A percentile compares a stretch with the other conserved stretches of the same genome.
phyloP scores from a whole-genome alignment of 139 green algal species.

The Chlorella sp. region DNA sequence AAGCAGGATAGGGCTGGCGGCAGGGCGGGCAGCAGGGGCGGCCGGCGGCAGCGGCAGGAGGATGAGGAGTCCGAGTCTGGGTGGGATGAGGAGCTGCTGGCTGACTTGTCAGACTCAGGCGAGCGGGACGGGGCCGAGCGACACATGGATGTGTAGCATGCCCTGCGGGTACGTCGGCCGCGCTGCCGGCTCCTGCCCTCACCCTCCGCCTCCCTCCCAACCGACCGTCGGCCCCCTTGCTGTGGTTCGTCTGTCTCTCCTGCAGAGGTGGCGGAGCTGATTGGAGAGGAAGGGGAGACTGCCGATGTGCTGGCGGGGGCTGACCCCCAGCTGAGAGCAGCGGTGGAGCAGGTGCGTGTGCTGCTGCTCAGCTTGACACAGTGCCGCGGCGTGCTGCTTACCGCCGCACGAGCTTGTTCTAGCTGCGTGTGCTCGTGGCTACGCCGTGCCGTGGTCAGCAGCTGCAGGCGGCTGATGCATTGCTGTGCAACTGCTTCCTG shows the following conservation, averaged over 20 bases:
- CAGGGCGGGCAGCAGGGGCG: not conserved
- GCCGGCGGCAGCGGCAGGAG: not conserved
- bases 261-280: slow-evolving; percentile 66
- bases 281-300: slow-evolving; percentile 39
- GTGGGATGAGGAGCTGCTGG: slow-evolving; percentile 4
- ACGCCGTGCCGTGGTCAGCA: no score
- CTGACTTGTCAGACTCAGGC: slow-evolving; percentile 29
- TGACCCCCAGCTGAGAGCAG: not conserved
- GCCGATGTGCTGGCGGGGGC: not conserved
- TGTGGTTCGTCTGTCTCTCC: not conserved
- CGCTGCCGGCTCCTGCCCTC: no score
- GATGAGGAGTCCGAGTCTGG: slow-evolving; percentile 34
- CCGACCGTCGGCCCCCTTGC: no score
- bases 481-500: not conserved
- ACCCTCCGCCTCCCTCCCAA: no score
- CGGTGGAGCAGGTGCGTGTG: no score
- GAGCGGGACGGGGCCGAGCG: not conserved
- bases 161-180: no score
- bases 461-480: no score
- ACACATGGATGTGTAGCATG: no score
- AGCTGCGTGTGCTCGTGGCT: no score
- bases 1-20: not conserved
- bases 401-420: no score
- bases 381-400: no score
- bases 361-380: not conserved